Conservation (phyloP, 345 rosid genomes). For the Syzygium jambos region DNA sequence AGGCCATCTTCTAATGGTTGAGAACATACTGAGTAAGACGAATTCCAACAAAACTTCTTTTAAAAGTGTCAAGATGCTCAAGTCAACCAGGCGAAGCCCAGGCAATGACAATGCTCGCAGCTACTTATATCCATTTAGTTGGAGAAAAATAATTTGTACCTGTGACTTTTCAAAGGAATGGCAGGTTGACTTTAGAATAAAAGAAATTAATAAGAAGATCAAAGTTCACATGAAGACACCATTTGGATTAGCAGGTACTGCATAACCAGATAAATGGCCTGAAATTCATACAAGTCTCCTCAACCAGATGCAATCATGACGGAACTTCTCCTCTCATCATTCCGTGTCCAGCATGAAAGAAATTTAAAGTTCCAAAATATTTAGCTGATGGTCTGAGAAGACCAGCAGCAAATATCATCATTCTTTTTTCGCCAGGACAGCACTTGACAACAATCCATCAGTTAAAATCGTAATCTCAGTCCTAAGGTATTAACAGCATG, state of each 20-base stretch:
- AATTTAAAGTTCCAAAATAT: background rate
- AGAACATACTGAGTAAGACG: background rate
- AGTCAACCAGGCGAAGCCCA: background rate
- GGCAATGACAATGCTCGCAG: background rate
- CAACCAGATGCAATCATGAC: background rate
- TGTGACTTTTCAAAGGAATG: background rate
- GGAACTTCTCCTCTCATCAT: background rate
- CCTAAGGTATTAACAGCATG: background rate
- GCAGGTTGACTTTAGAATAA: background rate
- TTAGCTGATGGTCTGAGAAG: background rate
- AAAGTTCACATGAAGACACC: background rate
- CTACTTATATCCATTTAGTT: background rate
- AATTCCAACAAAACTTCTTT: background rate
- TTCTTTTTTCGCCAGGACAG: background rate
- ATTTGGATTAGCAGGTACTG: background rate
- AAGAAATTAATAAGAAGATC: background rate
- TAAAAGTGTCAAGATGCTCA: background rate
- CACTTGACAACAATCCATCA: background rate
- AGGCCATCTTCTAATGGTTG: background rate
- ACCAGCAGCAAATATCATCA: background rate
- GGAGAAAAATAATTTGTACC: background rate
- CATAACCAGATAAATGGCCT: background rate
- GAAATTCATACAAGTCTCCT: background rate
- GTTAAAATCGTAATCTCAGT: background rate
- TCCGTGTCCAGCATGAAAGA: background rate